These are phyloP conservation scores for Euptelea pleiosperma DNA, from an alignment of 164 flowering plant species.

Conservation along the genomic window DNA sequence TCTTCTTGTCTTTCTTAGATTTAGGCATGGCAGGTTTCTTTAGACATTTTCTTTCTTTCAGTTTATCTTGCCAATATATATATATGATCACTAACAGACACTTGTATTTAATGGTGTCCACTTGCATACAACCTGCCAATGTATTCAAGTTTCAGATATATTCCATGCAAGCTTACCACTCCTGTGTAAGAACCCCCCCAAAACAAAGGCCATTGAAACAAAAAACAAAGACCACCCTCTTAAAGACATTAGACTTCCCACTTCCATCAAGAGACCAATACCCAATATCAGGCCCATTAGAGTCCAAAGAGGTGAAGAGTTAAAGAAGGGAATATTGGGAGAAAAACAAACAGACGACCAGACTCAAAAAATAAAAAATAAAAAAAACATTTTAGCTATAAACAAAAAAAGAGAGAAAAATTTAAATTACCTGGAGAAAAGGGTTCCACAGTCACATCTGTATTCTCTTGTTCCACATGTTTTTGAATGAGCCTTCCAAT, in stretches of 20 bases:
- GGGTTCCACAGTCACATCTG: conserved; percentile 91
- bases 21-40: not conserved
- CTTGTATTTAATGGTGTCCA: conserved; percentile 31
- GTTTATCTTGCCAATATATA: conserved; percentile 13
- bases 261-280: no score
- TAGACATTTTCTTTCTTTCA: conserved; percentile 7
- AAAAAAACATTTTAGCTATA: not conserved
- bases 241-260: no score
- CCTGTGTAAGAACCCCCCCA: conserved; percentile 17
- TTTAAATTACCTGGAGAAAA: conserved; percentile 43
- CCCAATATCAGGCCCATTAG: not conserved
- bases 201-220: no score
- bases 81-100: conserved; percentile 15
- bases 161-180: conserved; percentile 27
- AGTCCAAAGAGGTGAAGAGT: no score
- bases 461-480: conserved; percentile 90
- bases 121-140: conserved; percentile 30
- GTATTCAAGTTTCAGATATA: conserved; percentile 21
- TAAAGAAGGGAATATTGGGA: no score
- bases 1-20: not conserved
- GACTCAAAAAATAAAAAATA: not conserved
- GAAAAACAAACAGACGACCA: not conserved
- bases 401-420: not conserved
- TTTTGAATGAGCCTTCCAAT: conserved; percentile 91
- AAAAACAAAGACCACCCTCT: no score